Conservation (phyloP, 2,329 filamentous ascomycete genomes). For the Purpureocillium takamizusanense region DNA sequence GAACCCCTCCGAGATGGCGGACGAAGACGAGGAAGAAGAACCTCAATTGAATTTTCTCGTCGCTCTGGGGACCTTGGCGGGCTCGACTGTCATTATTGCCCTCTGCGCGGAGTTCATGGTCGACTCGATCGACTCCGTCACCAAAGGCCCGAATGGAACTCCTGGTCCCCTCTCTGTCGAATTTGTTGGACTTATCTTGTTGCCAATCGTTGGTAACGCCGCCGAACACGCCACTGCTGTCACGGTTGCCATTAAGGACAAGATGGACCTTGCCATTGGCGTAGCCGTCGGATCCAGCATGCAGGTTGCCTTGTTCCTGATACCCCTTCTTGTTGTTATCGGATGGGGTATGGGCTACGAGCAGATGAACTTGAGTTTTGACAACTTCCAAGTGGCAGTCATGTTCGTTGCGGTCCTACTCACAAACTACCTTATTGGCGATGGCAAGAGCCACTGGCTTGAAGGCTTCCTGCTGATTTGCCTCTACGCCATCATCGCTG, state of each 20-base stretch:
- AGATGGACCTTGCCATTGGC: conserved; percentile 76
- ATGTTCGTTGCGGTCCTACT: conserved; percentile 77
- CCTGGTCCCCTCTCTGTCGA: conserved; percentile 55
- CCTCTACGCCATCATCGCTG: conserved; percentile 70
- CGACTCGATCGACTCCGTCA: conserved; percentile 60
- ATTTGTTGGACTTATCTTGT: conserved; percentile 71
- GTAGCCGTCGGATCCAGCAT: conserved; percentile 74
- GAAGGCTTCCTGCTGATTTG: conserved; percentile 70
- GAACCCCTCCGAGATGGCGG: conserved; percentile 32
- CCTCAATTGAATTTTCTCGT: conserved; percentile 66
- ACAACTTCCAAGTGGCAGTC: conserved; percentile 80
- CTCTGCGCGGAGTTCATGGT: conserved; percentile 76
- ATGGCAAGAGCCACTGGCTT: conserved; percentile 76
- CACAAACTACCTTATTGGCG: conserved; percentile 77
- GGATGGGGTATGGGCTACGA: conserved; percentile 67
- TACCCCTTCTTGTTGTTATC: conserved; percentile 66
- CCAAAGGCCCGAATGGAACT: conserved; percentile 20
- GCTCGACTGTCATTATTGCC: conserved; percentile 72
- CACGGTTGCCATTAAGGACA: conserved; percentile 72
- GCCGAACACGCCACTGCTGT: conserved; percentile 77
- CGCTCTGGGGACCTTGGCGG: conserved; percentile 60
- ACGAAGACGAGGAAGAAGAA: conserved; percentile 63
- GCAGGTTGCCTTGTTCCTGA: conserved; percentile 72
- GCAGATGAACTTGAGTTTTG: conserved; percentile 75
- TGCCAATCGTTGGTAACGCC: conserved; percentile 77